Conservation (phyloP, 2,329 filamentous ascomycete genomes). For the Ophiocordyceps sinensis region DNA sequence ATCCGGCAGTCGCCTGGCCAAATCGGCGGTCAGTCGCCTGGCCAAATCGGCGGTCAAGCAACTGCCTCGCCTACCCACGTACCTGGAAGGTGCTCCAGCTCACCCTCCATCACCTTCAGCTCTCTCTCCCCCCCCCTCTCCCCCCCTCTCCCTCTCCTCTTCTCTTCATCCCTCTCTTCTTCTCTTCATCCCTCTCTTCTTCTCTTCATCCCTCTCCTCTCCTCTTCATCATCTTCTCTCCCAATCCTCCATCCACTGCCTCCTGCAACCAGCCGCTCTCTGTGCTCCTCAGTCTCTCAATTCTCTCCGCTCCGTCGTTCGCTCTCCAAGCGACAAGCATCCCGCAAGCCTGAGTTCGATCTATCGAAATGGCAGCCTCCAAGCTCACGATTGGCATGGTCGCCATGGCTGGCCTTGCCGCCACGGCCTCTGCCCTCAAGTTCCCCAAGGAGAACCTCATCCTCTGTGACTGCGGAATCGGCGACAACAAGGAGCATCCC, state of each 20-base stretch:
- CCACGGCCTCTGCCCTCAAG: conserved; percentile 9
- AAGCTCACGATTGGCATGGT: conserved; percentile 9
- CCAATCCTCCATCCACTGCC: neutral
- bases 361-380: conserved; percentile 9
- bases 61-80: no score
- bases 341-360: neutral
- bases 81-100: neutral
- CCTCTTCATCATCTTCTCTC: neutral
- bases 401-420: conserved; percentile 10
- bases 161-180: neutral
- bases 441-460: conserved; percentile 21
- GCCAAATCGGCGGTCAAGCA: no score
- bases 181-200: neutral
- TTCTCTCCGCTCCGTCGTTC: neutral
- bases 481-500: conserved; percentile 22
- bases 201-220: neutral
- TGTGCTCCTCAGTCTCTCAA: neutral
- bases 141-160: neutral
- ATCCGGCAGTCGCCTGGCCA: no score
- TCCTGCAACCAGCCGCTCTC: neutral
- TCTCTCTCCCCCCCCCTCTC: neutral
- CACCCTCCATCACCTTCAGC: neutral
- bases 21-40: no score
- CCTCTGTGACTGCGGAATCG: conserved; percentile 27
- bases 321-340: neutral